Evolutionary conservation across 1,284 basidiomycete genomes (phyloP).

Genomic region (Heterobasidion parviporum): DNA sequence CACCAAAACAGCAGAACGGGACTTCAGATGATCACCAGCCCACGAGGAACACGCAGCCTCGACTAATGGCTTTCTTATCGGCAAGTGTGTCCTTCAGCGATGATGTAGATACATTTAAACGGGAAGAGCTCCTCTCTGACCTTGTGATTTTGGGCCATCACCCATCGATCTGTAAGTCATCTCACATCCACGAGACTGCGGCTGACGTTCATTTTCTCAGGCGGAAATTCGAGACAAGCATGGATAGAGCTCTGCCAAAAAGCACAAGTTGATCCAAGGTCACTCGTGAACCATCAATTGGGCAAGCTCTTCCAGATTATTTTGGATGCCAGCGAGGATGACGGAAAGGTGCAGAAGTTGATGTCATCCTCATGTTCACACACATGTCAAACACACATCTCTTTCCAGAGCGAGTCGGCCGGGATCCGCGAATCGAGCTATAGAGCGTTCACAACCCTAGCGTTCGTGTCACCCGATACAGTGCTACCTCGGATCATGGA

Average conservation of each 20-base stretch:
- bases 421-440: slow-evolving; percentile 63
- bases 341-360: slow-evolving; percentile 27
- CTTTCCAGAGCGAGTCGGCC: slow-evolving; percentile 7
- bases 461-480: slow-evolving; percentile 67
- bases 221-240: slow-evolving; percentile 47
- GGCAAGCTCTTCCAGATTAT: slow-evolving; percentile 44
- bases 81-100: slow-evolving; percentile 37
- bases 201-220: slow-evolving; percentile 20
- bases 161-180: slow-evolving; percentile 45
- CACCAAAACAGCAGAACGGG: slow-evolving; percentile 7
- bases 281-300: slow-evolving; percentile 42
- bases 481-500: slow-evolving; percentile 66
- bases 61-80: slow-evolving; percentile 42
- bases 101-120: slow-evolving; percentile 25
- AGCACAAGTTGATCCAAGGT: slow-evolving; percentile 59
- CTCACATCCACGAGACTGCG: background rate
- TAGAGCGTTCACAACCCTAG: slow-evolving; percentile 66
- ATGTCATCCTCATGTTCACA: background rate
- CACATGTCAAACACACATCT: slow-evolving; percentile 1
- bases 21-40: slow-evolving; percentile 24
- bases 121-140: slow-evolving; percentile 42
- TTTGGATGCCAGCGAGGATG: slow-evolving; percentile 33
- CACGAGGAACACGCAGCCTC: slow-evolving; percentile 35
- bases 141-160: slow-evolving; percentile 73
- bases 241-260: slow-evolving; percentile 84